Evolutionary conservation across 805 yeast species (phyloP).

Genomic region (Candida schatavii): DNA sequence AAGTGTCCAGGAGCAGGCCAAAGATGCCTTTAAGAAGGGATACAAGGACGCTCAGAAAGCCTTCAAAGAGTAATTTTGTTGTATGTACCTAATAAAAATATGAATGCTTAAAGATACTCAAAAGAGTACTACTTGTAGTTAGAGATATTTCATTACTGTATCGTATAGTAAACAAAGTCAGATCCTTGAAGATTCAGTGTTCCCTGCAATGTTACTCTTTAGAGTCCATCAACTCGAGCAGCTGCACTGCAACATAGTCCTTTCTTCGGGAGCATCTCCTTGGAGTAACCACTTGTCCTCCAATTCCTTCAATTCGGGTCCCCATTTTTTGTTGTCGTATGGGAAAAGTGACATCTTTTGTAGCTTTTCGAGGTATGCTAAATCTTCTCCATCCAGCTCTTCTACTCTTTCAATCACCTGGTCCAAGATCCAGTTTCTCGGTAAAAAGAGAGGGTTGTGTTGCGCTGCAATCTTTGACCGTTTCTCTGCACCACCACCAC

Average conservation of each 20-base stretch:
- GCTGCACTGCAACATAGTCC: constrained; percentile 69
- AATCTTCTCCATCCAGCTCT: constrained; percentile 49
- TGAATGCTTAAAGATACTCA: no score
- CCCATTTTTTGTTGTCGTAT: constrained; percentile 66
- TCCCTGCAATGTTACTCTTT: no score
- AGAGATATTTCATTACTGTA: no score
- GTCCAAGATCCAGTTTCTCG: constrained; percentile 82
- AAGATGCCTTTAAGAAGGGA: constrained; percentile 39
- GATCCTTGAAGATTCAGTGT: no score
- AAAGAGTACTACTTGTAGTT: no score
- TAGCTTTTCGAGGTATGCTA: constrained; percentile 54
- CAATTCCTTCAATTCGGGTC: constrained; percentile 55
- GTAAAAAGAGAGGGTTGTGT: constrained; percentile 76
- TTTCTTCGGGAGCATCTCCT: constrained; percentile 49
- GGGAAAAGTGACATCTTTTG: constrained; percentile 75
- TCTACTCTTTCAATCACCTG: constrained; percentile 66
- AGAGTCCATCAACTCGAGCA: constrained; percentile 49
- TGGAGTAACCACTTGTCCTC: constrained; percentile 52
- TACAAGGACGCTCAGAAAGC: constrained; percentile 34
- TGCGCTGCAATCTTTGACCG: constrained; percentile 42
- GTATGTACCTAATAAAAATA: no score
- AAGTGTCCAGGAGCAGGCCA: constrained; percentile 34
- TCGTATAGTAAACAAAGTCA: no score
- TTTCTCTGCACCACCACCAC: constrained; percentile 18
- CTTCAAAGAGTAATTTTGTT: no score